Evolutionary conservation across 2,329 filamentous ascomycete genomes (phyloP).

Genomic region (Talaromyces amestolkiae): DNA sequence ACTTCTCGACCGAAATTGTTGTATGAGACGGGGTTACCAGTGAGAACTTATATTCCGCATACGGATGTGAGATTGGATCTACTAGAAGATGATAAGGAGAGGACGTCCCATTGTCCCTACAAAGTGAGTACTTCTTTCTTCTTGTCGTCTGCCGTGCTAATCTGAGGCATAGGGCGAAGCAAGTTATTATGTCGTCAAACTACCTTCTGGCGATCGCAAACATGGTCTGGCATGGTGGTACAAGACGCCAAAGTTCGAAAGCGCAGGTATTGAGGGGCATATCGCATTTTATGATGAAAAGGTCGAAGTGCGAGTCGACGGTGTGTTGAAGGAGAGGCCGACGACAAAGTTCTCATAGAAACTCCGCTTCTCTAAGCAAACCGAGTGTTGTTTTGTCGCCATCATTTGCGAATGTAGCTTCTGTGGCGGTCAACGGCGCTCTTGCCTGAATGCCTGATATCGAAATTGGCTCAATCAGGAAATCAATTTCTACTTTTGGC

Average conservation of each 20-base stretch:
- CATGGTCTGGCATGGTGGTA: constrained; percentile 20
- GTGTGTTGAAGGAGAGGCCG: constrained; percentile 15
- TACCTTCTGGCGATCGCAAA: constrained; percentile 15
- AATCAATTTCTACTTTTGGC: not conserved
- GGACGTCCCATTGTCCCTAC: constrained; percentile 11
- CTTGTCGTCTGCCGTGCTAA: not conserved
- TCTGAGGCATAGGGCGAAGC: constrained; percentile 9
- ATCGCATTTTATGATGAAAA: constrained; percentile 21
- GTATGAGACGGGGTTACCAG: constrained; percentile 18
- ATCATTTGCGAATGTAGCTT: not conserved
- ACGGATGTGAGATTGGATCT: constrained; percentile 18
- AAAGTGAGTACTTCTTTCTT: constrained; percentile 5
- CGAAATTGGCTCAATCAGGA: not conserved
- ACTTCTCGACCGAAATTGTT: constrained; percentile 16
- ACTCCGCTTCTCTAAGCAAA: constrained; percentile 39
- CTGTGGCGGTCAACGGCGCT: not conserved
- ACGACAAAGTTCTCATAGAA: constrained; percentile 6
- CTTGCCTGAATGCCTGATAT: not conserved
- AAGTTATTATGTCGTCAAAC: constrained; percentile 16
- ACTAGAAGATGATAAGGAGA: constrained; percentile 8
- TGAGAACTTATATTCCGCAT: constrained; percentile 18
- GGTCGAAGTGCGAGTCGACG: constrained; percentile 19
- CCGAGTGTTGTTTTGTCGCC: not conserved
- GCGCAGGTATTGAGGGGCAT: constrained; percentile 17
- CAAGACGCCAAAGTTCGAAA: constrained; percentile 19